A percentile compares a stretch with the other conserved stretches of the same genome.
These are phyloP conservation scores for Huntiella savannae DNA, from an alignment of 2,329 filamentous ascomycete genomes.

Conservation along the genomic window DNA sequence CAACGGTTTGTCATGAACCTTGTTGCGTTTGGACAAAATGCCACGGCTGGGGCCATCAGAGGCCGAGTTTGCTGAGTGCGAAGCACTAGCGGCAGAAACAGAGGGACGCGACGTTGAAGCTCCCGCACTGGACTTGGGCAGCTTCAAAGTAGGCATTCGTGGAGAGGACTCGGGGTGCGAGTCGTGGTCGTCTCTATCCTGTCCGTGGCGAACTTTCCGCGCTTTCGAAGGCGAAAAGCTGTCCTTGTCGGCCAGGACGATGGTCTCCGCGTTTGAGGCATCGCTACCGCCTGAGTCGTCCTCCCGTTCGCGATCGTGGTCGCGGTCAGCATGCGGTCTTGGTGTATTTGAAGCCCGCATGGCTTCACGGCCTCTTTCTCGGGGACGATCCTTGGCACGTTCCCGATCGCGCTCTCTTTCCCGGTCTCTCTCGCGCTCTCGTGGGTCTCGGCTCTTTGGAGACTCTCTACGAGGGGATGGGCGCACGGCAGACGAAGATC, in stretches of 20 bases:
- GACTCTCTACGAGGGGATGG: constrained; percentile 3
- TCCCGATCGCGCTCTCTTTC: constrained; percentile 7
- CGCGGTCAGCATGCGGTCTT: background rate
- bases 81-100: background rate
- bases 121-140: background rate
- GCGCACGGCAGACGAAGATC: background rate
- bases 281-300: constrained; percentile 25
- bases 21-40: constrained; percentile 9
- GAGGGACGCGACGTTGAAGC: background rate
- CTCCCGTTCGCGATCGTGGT: constrained; percentile 12
- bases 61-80: constrained; percentile 2
- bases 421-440: constrained; percentile 3
- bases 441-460: background rate
- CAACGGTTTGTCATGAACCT: constrained; percentile 3
- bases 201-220: constrained; percentile 46
- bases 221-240: constrained; percentile 44
- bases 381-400: constrained; percentile 2
- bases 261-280: constrained; percentile 54
- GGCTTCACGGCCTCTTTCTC: background rate
- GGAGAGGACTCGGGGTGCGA: constrained; percentile 1
- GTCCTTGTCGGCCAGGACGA: constrained; percentile 47
- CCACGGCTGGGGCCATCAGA: constrained; percentile 1
- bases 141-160: background rate
- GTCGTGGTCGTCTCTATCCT: constrained; percentile 29
- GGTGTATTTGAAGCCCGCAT: constrained; percentile 1